These are phyloP conservation scores for Pythium rishiriense DNA, from an alignment of 352 stramenopile species.

Conservation along the genomic window DNA sequence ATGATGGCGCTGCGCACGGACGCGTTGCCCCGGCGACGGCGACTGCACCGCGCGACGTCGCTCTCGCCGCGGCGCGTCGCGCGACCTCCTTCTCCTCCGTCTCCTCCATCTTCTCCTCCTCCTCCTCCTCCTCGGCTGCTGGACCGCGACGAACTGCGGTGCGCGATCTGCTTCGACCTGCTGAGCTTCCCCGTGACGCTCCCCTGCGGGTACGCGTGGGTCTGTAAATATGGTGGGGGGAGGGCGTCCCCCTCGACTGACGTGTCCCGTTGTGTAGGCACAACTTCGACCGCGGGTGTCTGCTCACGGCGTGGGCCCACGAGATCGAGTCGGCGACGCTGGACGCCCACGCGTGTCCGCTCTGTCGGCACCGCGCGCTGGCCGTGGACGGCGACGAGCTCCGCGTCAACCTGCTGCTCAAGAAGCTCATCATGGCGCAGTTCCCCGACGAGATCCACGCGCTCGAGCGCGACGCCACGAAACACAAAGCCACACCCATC, in stretches of 20 bases:
- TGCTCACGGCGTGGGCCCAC: slow-evolving; percentile 63
- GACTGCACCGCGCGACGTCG: slow-evolving; percentile 14
- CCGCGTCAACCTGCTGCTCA: slow-evolving; percentile 68
- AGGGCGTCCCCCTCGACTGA: neutral
- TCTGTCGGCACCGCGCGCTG: slow-evolving; percentile 53
- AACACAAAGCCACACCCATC: slow-evolving; percentile 19
- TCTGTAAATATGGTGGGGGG: neutral
- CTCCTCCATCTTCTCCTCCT: neutral
- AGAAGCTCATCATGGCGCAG: slow-evolving; percentile 55
- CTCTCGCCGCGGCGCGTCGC: slow-evolving; percentile 13
- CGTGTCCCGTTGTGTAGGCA: slow-evolving; percentile 39
- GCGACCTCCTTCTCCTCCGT: neutral
- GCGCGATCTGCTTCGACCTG: slow-evolving; percentile 80
- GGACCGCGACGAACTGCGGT: slow-evolving; percentile 49
- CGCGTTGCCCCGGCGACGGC: neutral
- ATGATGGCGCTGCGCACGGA: slow-evolving; percentile 6
- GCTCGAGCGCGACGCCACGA: slow-evolving; percentile 38
- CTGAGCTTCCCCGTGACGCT: slow-evolving; percentile 74
- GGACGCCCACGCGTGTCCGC: slow-evolving; percentile 47
- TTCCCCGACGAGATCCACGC: slow-evolving; percentile 50
- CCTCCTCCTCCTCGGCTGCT: slow-evolving; percentile 7
- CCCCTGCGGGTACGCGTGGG: slow-evolving; percentile 50
- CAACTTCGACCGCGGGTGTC: slow-evolving; percentile 82
- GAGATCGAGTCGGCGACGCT: slow-evolving; percentile 8
- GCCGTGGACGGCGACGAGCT: slow-evolving; percentile 34